Base-by-base conservation (phyloP, 148 eudicot species). In the Fagopyrum tataricum region DNA sequence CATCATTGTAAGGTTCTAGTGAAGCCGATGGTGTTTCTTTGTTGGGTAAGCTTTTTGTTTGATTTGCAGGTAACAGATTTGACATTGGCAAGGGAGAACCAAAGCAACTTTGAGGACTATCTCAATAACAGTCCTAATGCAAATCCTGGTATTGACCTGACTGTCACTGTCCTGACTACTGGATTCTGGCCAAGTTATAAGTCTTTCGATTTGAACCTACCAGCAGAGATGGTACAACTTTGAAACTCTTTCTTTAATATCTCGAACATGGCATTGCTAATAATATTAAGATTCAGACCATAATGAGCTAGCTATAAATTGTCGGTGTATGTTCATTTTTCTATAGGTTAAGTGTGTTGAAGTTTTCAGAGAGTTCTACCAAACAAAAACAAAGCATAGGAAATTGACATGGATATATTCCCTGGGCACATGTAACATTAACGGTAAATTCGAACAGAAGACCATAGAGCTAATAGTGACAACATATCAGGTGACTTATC, bases 121-220 rank as follows among this genome's bases (percentile, higher is more conserved):
- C 86, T 90, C 37, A 75, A 74, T 52, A 75, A 71, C 62, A 85
- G 81, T 76, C 66, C 88, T 5, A 82, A 75, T 82, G 83, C 83
- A 41, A 85, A 43, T 84, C 93, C 93, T 14, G 97, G 97, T 72
- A 86, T 91, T 72, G 97, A 90, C 81, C 85, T 92, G 87, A 92
- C 97, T 47, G 97, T 92, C 55, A 92, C 96, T 53, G 96, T 92
- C 74, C 79, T 92, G 59, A 92, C 97, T 21, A 92, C 97, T 75
- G 97, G 96, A 18, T 92, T 92, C 76, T 92, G 97, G 97, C 97
- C 97, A 15, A 92, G 93, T 80, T 92, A 92, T 81, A 92, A 92
- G 81, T 88, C 97, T 52, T 90, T 88, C 52, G 97, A 92, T 86
- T 87, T 92, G 67, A 92, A 87, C 78, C 97, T 92, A 55, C 96